Evolutionary conservation across 495 filamentous ascomycete genomes (phyloP), one percentile per base, ranked within the genome.

Genomic region (Penicillium samsonianum): DNA sequence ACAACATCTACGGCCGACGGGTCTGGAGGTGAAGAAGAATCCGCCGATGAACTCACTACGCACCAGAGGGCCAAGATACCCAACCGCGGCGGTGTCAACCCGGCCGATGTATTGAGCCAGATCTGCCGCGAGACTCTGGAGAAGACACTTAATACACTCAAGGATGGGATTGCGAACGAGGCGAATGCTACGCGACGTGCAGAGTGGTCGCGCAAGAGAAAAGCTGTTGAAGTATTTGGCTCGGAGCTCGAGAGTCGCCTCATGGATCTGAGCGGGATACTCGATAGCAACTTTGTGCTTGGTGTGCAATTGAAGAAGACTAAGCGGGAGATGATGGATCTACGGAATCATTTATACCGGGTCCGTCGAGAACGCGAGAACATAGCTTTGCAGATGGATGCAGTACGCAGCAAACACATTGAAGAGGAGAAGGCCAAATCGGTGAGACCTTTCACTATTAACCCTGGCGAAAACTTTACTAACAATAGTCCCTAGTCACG

Each of bases 51-150:
- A 48, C 56, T 69, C 22, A 65, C 69, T 0, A 60, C 60, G 10
- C 58, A 52, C 31, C 66, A 71, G 51, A 67, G 71, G 41, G 63
- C 67, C 19, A 75, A 73, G 37, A 63, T 77, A 12, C 74, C 82
- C 11, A 84, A 76, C 57, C 80, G 82, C n/a, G 78, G 78, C 25
- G 87, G 84, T 28, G 85, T 88, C 54, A 90, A 90, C 59, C 74
- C 82, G 1, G 78, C 89, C 17, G 88, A 91, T 48, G 88, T 90
- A 0, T 67, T 90, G 10, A 77, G 81, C 46, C 86, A 90, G 67
- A 79, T 90, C 41, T 90, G 86, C 69, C 80, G 84, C 41, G 88
- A 90, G 64, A 82, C 86, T 2, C 71, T 88, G 26, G 82, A 83
- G 35, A 80, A 80, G 51, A 81, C 73, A 7, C 67, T 77, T 4